Percentiles rank a stretch among this genome's conserved stretches.
Evolutionary conservation across 2,329 filamentous ascomycete species (phyloP).

Genomic region (Exophiala spinifera): DNA sequence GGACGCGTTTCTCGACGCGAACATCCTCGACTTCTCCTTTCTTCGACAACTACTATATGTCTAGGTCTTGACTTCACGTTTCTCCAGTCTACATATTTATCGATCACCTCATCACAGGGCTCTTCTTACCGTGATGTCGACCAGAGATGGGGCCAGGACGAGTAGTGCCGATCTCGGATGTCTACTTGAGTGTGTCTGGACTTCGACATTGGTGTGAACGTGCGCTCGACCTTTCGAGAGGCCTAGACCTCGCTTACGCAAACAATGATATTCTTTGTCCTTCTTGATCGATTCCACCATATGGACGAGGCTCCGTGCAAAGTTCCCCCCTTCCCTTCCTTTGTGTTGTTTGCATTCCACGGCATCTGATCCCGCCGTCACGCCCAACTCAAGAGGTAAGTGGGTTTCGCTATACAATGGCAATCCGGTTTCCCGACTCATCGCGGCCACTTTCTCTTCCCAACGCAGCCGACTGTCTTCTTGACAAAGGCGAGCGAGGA

Average conservation of each 20-base stretch:
- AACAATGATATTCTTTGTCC: constrained; percentile 16
- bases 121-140: too few species aligned
- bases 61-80: too few species aligned
- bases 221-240: neutral
- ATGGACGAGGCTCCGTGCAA: constrained; percentile 9
- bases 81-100: too few species aligned
- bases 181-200: too few species aligned
- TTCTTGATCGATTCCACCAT: constrained; percentile 8
- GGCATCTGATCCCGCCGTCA: constrained; percentile 6
- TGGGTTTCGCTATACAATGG: neutral
- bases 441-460: constrained; percentile 11
- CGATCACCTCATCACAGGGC: too few species aligned
- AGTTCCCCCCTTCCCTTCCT: neutral
- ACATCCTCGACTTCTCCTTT: too few species aligned
- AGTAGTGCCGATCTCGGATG: too few species aligned
- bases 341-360: constrained; percentile 7
- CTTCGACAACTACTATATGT: too few species aligned
- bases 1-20: too few species aligned
- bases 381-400: neutral
- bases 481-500: constrained; percentile 9
- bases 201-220: too few species aligned
- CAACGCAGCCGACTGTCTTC: constrained; percentile 15
- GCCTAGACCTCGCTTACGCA: constrained; percentile 4
- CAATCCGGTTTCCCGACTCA: neutral
- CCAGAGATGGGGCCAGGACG: too few species aligned